Evolutionary conservation across 805 yeast genomes (phyloP), one percentile per base, ranked within the genome.

Genomic region (Candida taoyuanica): DNA sequence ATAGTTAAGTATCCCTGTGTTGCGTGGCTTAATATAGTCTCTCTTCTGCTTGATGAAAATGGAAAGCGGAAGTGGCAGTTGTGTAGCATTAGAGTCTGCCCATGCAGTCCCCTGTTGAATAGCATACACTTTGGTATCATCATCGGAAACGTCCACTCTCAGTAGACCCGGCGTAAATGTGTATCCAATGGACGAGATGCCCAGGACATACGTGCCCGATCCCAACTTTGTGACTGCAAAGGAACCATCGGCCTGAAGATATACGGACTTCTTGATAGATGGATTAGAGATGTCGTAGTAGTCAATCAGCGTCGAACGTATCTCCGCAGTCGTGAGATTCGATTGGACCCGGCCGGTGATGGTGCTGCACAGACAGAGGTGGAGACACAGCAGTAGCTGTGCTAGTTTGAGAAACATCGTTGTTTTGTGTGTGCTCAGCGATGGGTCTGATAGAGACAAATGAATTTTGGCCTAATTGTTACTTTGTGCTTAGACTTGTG

Each of bases 21-120:
- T 51, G 41, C 70, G 59, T 12, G 50, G 39, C 42, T 56, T 55
- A 19, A 64, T 40, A 42, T 65, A 68, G 3, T 43, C 39, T 31
- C 70, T 53, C 12, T 60, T 48, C 13, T 56, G 42, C 6, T 53
- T 37, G 8, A 60, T 47, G 5, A 39, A 38, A 7, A 65, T 36
- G 17, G 60, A 58, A 6, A 39, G 36, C 16, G 47, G 37, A 4
- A 54, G 16, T 18, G 37, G 35, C 1, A 37, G 36, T 1, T 30
- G 12, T 3, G 23, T 25, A 3, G 28, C 15, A 2, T 41, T 40
- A 2, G 13, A 55, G 24, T 21, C 24, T 11, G 24, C 7, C 24
- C 24, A 21, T 21, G 11, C 9, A 8, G 7, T 7, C 9, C 24
- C 24, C 9, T 21, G 24, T 11, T 21, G 7, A 21, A 21, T 21